Base-by-base conservation (phyloP, 1,284 basidiomycete species). In the Ganoderma leucocontextum region DNA sequence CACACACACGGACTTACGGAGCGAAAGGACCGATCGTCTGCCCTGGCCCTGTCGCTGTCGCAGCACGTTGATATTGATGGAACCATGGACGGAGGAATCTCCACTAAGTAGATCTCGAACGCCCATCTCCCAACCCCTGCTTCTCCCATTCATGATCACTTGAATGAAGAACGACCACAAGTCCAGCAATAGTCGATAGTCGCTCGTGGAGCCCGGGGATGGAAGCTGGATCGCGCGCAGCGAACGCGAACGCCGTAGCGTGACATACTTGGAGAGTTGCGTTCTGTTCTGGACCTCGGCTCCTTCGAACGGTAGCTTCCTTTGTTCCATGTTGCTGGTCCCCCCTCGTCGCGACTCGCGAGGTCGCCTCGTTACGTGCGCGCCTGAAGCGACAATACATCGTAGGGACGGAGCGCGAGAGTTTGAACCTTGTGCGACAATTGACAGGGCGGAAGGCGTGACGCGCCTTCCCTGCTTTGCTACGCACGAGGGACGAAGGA, bases 391-490 rank as follows among this genome's bases (percentile, higher is more conserved):
- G 22, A 25, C 47, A 10, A 25, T 25, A 9, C 44, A 22, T 47
- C 44, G 44, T 47, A 22, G 47, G 22, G 47, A 5, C 22, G 9
- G 47, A 49, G 22, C 47, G 47, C 22, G n/a, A 13, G 47, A 49
- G 47, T 49, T 49, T 49, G 47, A 49, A 49, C 47, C 22, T 49
- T 49, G 47, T 25, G 47, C 47, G 47, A 49, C 47, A 8, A 22
- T 25, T 22, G 41, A 41, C 41, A 41, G 17, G 13, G 41, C 4
- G 5, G 4, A 6, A 25, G 47, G 47, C 47, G 47, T 49, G 22
- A 25, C 47, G 25, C 22, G 3, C 22, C 47, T 25, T 49, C 47
- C 47, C 47, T 49, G 47, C 47, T 12, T 49, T 42, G 41, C 41
- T 15, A 42, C 41, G 12, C 15, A 42, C 41, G 41, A 29, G 29